phyloP scores from a whole-genome alignment of 805 yeast species.

The Saccharomycopsis babjevae region DNA sequence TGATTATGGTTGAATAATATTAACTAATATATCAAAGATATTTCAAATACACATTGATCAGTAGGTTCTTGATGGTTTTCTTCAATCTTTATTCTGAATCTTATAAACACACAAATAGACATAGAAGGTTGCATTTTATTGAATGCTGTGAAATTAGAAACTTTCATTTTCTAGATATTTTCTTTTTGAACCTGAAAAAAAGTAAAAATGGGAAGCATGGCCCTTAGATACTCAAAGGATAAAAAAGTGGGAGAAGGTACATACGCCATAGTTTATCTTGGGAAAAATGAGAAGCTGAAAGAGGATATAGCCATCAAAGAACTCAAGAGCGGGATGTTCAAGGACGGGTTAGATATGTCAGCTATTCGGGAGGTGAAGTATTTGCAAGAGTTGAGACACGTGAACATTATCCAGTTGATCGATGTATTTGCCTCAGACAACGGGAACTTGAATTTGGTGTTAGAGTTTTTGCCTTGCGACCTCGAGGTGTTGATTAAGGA shows the following conservation, averaged over 20 bases:
- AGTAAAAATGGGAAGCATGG: background rate
- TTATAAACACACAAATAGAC: too few relatives aligned
- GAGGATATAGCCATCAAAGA: constrained; percentile 84
- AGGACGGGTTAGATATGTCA: constrained; percentile 96
- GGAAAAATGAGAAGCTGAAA: constrained; percentile 46
- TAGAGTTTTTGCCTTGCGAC: constrained; percentile 89
- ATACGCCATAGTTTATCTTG: constrained; percentile 90
- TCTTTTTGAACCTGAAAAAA: background rate
- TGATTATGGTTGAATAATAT: too few relatives aligned
- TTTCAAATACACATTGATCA: too few relatives aligned
- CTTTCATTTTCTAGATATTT: background rate
- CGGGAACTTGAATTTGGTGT: constrained; percentile 66
- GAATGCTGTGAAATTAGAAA: too few relatives aligned
- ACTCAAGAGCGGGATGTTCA: constrained; percentile 87
- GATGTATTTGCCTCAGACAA: constrained; percentile 71
- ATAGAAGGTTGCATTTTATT: too few relatives aligned
- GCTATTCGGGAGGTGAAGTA: constrained; percentile 91
- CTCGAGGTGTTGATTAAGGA: constrained; percentile 84
- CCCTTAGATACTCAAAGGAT: constrained; percentile 34
- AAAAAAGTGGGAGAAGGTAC: constrained; percentile 98
- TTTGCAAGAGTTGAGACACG: constrained; percentile 68
- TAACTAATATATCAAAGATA: too few relatives aligned
- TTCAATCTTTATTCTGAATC: too few relatives aligned
- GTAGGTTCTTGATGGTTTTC: too few relatives aligned
- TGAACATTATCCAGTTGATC: constrained; percentile 74